Evolutionary conservation across 208 protist genomes (phyloP).

Genomic region (Crithidia thermophila): DNA sequence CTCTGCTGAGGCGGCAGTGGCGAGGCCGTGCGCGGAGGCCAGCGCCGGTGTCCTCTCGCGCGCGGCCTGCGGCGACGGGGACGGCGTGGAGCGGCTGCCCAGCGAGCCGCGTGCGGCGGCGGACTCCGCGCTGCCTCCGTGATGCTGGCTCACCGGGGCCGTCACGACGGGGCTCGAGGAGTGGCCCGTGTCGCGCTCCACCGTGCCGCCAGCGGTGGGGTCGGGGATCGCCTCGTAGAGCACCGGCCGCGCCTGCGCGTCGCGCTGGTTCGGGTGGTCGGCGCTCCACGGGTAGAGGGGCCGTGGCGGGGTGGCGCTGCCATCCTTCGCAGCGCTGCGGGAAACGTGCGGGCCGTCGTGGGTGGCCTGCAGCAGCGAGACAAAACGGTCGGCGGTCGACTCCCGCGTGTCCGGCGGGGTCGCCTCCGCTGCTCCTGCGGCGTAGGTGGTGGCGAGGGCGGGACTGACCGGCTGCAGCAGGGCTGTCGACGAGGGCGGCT

Average conservation of each 20-base stretch:
- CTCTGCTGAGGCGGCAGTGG: neutral
- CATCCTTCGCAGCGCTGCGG: neutral
- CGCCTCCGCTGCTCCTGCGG: no score
- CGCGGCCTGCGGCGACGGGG: neutral
- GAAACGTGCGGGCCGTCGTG: neutral
- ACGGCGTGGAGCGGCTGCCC: neutral
- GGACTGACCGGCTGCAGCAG: no score
- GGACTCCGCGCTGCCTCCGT: neutral
- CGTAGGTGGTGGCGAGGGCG: no score
- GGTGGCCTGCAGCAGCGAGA: neutral
- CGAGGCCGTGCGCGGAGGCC: neutral
- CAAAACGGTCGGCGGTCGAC: neutral
- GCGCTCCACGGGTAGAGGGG: conserved; percentile 9
- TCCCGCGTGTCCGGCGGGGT: neutral
- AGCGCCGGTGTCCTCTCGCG: neutral
- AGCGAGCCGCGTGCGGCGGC: neutral
- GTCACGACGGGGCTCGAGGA: neutral
- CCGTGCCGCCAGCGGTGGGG: neutral
- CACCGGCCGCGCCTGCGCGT: neutral
- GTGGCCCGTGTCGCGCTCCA: neutral
- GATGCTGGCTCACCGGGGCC: neutral
- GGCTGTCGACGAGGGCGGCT: no score
- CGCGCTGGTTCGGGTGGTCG: neutral
- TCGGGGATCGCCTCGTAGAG: neutral
- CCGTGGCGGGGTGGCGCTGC: neutral